Conservation (phyloP, 495 filamentous ascomycete genomes). For the Aspergillus coremiiformis region DNA sequence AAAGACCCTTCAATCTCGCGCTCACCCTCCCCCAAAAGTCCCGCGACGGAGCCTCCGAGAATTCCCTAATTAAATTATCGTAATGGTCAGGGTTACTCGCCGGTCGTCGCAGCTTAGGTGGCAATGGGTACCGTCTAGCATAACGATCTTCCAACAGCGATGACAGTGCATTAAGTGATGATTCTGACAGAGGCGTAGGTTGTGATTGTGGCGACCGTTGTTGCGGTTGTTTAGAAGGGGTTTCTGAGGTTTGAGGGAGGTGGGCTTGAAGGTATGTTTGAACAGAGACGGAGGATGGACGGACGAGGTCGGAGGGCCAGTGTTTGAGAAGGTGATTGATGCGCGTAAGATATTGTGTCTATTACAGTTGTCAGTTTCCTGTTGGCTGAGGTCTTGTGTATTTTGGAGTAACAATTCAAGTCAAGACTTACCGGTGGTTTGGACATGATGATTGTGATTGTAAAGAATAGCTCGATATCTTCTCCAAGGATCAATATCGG, state of each 20-base stretch:
- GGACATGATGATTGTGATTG: constrained; percentile 18
- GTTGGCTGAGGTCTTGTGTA: constrained; percentile 7
- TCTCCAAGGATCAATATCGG: background rate
- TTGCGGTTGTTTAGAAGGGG: constrained; percentile 11
- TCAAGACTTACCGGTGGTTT: constrained; percentile 21
- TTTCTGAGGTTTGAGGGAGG: constrained; percentile 34
- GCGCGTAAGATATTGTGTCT: constrained; percentile 50
- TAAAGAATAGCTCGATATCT: background rate
- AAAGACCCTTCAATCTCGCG: constrained; percentile 56
- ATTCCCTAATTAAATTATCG: constrained; percentile 60
- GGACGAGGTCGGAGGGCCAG: constrained; percentile 74
- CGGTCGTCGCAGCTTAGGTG: constrained; percentile 54
- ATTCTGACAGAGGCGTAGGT: constrained; percentile 40
- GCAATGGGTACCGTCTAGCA: constrained; percentile 58
- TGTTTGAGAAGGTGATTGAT: constrained; percentile 49
- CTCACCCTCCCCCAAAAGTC: constrained; percentile 47
- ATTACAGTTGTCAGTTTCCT: constrained; percentile 24
- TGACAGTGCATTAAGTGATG: constrained; percentile 66
- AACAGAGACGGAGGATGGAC: constrained; percentile 65
- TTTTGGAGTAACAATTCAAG: background rate
- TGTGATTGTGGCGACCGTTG: constrained; percentile 17
- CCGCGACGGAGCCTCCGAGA: constrained; percentile 60
- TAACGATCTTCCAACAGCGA: constrained; percentile 70
- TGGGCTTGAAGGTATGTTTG: constrained; percentile 60
- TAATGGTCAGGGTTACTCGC: constrained; percentile 73